Percentiles rank a stretch among this genome's conserved stretches.
Conservation (phyloP, 345 rosid species). For the Murraya koenigii region DNA sequence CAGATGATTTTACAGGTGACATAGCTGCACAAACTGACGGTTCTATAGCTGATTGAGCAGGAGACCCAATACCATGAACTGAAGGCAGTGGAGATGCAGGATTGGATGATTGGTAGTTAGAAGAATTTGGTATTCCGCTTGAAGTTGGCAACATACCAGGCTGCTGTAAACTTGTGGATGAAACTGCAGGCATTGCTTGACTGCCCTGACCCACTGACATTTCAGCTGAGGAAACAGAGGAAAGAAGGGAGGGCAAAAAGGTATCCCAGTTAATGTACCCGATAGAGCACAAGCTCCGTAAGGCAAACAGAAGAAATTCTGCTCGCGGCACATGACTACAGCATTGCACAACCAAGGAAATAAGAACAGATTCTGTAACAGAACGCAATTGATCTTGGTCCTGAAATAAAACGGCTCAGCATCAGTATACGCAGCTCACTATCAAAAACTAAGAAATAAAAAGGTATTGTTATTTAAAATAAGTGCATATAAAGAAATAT, state of each 20-base stretch:
- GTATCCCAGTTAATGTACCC: conserved; percentile 92
- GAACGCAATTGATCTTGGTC: conserved; percentile 84
- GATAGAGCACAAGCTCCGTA: conserved; percentile 64
- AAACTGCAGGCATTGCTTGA: conserved; percentile 52
- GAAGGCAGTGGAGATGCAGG: conserved; percentile 61
- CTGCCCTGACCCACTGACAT: conserved; percentile 53
- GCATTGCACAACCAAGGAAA: conserved; percentile 73
- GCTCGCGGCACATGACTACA: conserved; percentile 87
- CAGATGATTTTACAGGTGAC: conserved; percentile 59
- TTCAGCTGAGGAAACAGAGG: conserved; percentile 80
- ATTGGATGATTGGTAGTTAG: conserved; percentile 62
- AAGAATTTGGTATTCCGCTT: conserved; percentile 41
- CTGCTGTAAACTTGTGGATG: conserved; percentile 62
- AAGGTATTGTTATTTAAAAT: not conserved
- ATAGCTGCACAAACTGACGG: conserved; percentile 49
- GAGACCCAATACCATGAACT: conserved; percentile 81
- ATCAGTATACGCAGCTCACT: conserved; percentile 11
- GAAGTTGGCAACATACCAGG: conserved; percentile 54
- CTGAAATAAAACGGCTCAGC: conserved; percentile 35
- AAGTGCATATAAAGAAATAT: not conserved
- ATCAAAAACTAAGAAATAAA: not conserved
- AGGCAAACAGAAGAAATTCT: conserved; percentile 88
- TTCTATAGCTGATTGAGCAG: conserved; percentile 63
- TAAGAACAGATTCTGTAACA: conserved; percentile 76
- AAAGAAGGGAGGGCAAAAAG: conserved; percentile 75